phyloP scores from a whole-genome alignment of 1,139 yeast genomes.

The Blastobotrys buckinghamii region DNA sequence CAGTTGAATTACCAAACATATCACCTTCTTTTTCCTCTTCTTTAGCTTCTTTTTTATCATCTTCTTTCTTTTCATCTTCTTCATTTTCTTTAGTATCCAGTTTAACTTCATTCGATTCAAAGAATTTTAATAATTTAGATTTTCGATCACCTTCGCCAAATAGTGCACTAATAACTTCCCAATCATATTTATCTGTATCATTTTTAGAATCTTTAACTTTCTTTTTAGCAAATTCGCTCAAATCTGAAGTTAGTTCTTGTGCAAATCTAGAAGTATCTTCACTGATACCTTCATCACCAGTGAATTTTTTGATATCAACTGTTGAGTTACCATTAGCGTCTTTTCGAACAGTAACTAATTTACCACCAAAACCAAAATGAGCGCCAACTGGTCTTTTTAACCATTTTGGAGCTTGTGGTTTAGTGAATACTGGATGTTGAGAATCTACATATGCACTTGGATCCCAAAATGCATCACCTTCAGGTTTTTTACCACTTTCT shows the following conservation, averaged over 20 bases:
- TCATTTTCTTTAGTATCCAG: neutral
- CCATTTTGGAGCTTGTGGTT: conserved; percentile 88
- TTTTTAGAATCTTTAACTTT: conserved; percentile 27
- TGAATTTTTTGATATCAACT: conserved; percentile 48
- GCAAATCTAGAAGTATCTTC: conserved; percentile 43
- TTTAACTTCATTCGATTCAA: conserved; percentile 18
- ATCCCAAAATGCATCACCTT: conserved; percentile 82
- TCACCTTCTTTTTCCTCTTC: conserved; percentile 27
- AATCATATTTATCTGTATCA: conserved; percentile 57
- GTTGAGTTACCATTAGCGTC: conserved; percentile 37
- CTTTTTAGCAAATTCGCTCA: conserved; percentile 17
- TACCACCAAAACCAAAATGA: conserved; percentile 91
- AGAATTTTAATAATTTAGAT: conserved; percentile 25
- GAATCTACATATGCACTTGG: conserved; percentile 61
- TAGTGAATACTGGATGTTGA: conserved; percentile 55
- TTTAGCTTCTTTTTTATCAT: conserved; percentile 3
- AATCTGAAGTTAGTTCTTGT: conserved; percentile 46
- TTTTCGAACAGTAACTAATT: conserved; percentile 52
- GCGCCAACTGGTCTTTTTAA: conserved; percentile 69
- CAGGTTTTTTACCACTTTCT: conserved; percentile 39
- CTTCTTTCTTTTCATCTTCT: conserved; percentile 14
- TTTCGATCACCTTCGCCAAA: conserved; percentile 42
- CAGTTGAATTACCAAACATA: conserved; percentile 24
- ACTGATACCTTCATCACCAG: conserved; percentile 34
- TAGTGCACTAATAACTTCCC: conserved; percentile 64